These are phyloP conservation scores for Wickerhamia fluorescens DNA, from an alignment of 805 yeast genomes.

Conservation along the genomic window DNA sequence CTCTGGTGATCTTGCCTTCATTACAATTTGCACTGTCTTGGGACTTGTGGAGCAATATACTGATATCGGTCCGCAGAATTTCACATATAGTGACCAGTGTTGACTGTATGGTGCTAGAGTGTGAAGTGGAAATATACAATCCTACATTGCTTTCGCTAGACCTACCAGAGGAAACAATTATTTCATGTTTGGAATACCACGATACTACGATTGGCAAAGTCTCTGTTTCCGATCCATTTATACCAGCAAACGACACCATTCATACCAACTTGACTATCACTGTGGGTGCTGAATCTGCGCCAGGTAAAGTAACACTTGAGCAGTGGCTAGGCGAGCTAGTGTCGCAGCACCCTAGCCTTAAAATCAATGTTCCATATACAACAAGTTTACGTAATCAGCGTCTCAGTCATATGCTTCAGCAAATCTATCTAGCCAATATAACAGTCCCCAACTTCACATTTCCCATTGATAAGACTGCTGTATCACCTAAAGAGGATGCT, in stretches of 20 bases:
- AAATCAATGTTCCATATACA: conserved; percentile 15
- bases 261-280: conserved; percentile 11
- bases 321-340: conserved; percentile 30
- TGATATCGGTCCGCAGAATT: no score
- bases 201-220: conserved; percentile 25
- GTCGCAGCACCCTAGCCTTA: conserved; percentile 28
- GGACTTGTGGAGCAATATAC: no score
- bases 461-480: conserved; percentile 2
- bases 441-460: no score
- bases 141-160: conserved; percentile 22
- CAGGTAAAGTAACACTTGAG: conserved; percentile 16
- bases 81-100: no score
- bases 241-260: conserved; percentile 11
- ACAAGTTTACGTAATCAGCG: no score
- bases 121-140: conserved; percentile 25
- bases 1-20: no score
- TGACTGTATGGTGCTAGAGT: no score
- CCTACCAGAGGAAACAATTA: conserved; percentile 14
- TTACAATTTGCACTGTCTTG: no score
- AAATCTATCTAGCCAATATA: no score
- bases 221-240: conserved; percentile 11
- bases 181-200: conserved; percentile 23
- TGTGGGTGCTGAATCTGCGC: conserved; percentile 8
- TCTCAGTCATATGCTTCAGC: no score
- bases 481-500: no score